These are phyloP conservation scores for Aristolochia contorta DNA, from an alignment of 164 flowering plant species.

Conservation along the genomic window DNA sequence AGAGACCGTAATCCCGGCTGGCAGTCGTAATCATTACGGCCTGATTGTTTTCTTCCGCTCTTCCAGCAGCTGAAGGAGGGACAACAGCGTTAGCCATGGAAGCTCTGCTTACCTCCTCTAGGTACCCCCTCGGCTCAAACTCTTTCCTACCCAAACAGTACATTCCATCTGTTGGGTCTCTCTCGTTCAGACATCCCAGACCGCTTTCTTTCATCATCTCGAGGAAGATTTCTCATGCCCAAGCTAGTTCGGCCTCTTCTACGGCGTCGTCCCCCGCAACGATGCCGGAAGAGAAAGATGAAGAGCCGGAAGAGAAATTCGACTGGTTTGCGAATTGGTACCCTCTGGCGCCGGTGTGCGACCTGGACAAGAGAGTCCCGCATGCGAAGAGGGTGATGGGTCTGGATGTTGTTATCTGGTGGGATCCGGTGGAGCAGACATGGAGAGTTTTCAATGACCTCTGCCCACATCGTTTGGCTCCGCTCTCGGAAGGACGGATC, in stretches of 20 bases:
- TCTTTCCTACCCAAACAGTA: too few species aligned
- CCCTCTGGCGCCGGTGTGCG: conserved; percentile 64
- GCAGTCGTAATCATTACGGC: too few species aligned
- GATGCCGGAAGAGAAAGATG: conserved; percentile 7
- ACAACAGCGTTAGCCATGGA: too few species aligned
- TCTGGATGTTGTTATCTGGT: conserved; percentile 87
- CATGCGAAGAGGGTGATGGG: conserved; percentile 76
- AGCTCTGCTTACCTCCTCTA: too few species aligned
- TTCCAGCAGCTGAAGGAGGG: too few species aligned
- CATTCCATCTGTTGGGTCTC: too few species aligned
- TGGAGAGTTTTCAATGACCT: conserved; percentile 85
- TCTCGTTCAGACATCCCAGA: too few species aligned
- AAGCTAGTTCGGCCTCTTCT: neutral
- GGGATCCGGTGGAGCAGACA: conserved; percentile 60
- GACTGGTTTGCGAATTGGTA: conserved; percentile 87
- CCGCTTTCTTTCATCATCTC: too few species aligned
- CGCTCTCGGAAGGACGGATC: conserved; percentile 82
- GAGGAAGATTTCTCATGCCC: neutral
- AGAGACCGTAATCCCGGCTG: too few species aligned
- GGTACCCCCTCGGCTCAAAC: too few species aligned
- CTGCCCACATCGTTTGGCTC: conserved; percentile 96
- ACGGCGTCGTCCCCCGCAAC: conserved; percentile 2
- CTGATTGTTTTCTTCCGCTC: too few species aligned
- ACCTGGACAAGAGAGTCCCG: conserved; percentile 79
- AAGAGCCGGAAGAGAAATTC: conserved; percentile 31